These are phyloP conservation scores for Macrocybe gigantea DNA, from an alignment of 768 basidiomycete genomes.

Conservation along the genomic window DNA sequence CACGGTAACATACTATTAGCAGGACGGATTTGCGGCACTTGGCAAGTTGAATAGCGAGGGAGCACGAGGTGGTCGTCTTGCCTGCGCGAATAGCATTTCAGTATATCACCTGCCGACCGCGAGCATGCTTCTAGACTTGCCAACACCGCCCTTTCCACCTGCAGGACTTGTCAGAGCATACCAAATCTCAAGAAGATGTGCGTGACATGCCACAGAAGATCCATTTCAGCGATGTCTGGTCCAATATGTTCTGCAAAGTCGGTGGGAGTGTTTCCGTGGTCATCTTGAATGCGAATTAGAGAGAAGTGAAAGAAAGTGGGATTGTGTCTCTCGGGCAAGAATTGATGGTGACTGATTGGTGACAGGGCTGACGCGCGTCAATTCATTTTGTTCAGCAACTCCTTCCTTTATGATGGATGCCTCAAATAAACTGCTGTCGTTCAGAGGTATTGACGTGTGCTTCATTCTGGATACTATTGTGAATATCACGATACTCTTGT, in stretches of 20 bases:
- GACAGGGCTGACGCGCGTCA: no score
- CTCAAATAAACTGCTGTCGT: constrained; percentile 18
- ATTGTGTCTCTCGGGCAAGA: no score
- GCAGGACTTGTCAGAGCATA: constrained; percentile 9
- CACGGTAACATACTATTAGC: constrained; percentile 67
- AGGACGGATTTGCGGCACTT: constrained; percentile 90
- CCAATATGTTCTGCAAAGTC: constrained; percentile 90
- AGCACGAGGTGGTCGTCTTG: constrained; percentile 98
- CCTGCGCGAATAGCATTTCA: constrained; percentile 37
- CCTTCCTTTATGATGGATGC: constrained; percentile 1
- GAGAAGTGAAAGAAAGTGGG: no score
- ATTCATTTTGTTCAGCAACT: no score
- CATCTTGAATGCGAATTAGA: constrained; percentile 26
- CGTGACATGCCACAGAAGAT: constrained; percentile 87
- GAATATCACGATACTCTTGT: no score
- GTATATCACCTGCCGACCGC: background rate
- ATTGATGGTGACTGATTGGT: no score
- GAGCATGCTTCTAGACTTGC: constrained; percentile 37
- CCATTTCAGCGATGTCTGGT: constrained; percentile 94
- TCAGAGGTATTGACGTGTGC: constrained; percentile 25
- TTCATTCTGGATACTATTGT: background rate
- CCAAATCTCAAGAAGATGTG: constrained; percentile 2
- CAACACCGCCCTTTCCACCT: constrained; percentile 99
- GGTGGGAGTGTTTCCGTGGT: constrained; percentile 65
- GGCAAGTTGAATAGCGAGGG: constrained; percentile 94